Evolutionary conservation across 1,284 basidiomycete species (phyloP).

Genomic region (Cutaneotrichosporon dermatis): DNA sequence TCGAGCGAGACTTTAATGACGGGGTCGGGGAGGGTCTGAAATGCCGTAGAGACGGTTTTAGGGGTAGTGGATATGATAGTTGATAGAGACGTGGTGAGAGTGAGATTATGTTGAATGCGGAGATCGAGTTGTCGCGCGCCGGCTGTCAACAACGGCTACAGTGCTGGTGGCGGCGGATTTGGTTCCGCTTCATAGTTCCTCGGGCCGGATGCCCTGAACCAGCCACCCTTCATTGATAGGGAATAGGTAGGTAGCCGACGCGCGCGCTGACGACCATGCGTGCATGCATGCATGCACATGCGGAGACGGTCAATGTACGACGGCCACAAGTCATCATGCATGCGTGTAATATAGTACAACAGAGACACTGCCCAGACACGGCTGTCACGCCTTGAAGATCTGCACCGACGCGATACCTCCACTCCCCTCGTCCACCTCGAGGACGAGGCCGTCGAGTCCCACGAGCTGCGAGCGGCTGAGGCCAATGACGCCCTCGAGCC

Average conservation of each 20-base stretch:
- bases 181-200: not conserved
- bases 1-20: too few relatives aligned
- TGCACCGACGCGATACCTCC: conserved; percentile 53
- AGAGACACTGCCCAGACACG: not conserved
- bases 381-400: conserved; percentile 18
- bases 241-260: too few relatives aligned
- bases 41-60: too few relatives aligned
- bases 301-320: too few relatives aligned
- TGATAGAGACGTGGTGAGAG: not conserved
- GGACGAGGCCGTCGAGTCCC: conserved; percentile 76
- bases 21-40: too few relatives aligned
- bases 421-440: conserved; percentile 67
- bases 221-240: too few relatives aligned
- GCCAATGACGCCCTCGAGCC: conserved; percentile 50
- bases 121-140: not conserved
- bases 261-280: too few relatives aligned
- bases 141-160: not conserved
- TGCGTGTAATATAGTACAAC: not conserved
- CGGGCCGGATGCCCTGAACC: too few relatives aligned
- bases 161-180: not conserved
- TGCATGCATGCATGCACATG: too few relatives aligned
- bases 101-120: too few relatives aligned
- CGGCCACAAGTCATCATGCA: too few relatives aligned
- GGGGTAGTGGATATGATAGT: too few relatives aligned
- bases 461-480: conserved; percentile 52